Evolutionary conservation across 2,329 filamentous ascomycete species (phyloP).

Genomic region (Mycosphaerella arachidis): DNA sequence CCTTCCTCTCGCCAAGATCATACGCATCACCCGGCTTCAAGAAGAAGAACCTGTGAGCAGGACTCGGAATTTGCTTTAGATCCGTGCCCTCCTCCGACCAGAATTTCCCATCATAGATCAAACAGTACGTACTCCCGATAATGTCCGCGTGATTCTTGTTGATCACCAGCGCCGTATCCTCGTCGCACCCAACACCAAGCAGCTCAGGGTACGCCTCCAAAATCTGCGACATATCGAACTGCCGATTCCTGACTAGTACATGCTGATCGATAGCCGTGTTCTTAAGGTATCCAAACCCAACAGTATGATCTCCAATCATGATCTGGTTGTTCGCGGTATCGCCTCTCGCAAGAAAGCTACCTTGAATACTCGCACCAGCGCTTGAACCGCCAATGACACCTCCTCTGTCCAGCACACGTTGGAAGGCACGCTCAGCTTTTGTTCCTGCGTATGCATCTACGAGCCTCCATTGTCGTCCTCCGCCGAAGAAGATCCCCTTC

Average conservation of each 20-base stretch:
- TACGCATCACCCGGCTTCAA: constrained; percentile 19
- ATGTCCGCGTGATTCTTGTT: constrained; percentile 19
- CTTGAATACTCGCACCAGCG: constrained; percentile 23
- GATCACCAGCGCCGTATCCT: constrained; percentile 21
- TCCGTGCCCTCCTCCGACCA: constrained; percentile 17
- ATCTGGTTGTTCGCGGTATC: constrained; percentile 21
- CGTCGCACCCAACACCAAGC: constrained; percentile 19
- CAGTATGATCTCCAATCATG: constrained; percentile 22
- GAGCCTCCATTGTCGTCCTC: constrained; percentile 23
- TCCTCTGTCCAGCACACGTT: constrained; percentile 19
- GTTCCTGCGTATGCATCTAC: constrained; percentile 24
- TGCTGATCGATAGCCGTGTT: constrained; percentile 23
- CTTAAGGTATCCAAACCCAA: constrained; percentile 22
- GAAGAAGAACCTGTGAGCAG: constrained; percentile 19
- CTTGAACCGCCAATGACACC: constrained; percentile 21
- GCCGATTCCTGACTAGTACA: constrained; percentile 21
- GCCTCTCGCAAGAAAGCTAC: constrained; percentile 21
- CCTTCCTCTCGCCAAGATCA: constrained; percentile 17
- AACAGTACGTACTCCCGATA: constrained; percentile 17
- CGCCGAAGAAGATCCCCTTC: constrained; percentile 22
- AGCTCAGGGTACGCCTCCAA: constrained; percentile 17
- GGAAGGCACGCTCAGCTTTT: constrained; percentile 18
- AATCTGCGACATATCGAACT: constrained; percentile 22
- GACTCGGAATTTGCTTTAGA: constrained; percentile 15
- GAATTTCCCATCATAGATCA: constrained; percentile 21